phyloP scores from a whole-genome alignment of 2,329 filamentous ascomycete species.

The Penicillium polonicum region DNA sequence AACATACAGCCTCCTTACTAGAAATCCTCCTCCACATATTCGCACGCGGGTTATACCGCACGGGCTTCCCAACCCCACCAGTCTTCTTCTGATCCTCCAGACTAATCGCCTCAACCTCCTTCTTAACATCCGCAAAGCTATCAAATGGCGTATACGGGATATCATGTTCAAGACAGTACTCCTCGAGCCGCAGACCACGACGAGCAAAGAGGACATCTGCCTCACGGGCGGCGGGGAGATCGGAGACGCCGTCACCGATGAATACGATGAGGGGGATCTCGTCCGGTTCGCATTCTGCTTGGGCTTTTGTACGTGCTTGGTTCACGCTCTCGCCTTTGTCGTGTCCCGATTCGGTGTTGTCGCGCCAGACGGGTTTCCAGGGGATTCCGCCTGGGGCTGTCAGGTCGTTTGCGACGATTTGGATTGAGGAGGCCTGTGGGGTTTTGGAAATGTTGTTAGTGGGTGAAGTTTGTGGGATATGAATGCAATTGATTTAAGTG shows the following conservation, averaged over 20 bases:
- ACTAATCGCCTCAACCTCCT: conserved; percentile 57
- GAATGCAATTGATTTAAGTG: no score
- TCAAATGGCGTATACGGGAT: conserved; percentile 64
- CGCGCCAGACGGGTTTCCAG: conserved; percentile 67
- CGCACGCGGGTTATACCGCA: conserved; percentile 64
- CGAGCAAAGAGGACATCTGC: conserved; percentile 68
- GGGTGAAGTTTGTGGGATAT: not conserved
- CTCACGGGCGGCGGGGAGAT: conserved; percentile 64
- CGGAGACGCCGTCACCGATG: conserved; percentile 68
- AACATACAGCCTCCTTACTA: conserved; percentile 55
- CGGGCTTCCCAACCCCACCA: conserved; percentile 58
- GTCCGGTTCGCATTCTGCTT: conserved; percentile 57
- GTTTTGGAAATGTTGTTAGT: not conserved
- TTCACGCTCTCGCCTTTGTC: conserved; percentile 66
- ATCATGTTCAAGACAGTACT: conserved; percentile 63
- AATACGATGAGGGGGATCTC: conserved; percentile 67
- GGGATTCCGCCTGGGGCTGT: conserved; percentile 57
- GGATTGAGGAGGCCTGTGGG: conserved; percentile 53
- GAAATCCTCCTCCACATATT: conserved; percentile 66
- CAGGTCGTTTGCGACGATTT: conserved; percentile 68
- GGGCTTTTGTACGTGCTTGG: conserved; percentile 57
- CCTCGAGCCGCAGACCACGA: conserved; percentile 62
- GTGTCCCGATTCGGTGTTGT: conserved; percentile 64
- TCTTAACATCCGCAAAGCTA: conserved; percentile 65
- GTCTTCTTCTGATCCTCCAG: conserved; percentile 62